Evolutionary conservation across 2,329 filamentous ascomycete genomes (phyloP).

Genomic region (Colletotrichum chrysophilum): DNA sequence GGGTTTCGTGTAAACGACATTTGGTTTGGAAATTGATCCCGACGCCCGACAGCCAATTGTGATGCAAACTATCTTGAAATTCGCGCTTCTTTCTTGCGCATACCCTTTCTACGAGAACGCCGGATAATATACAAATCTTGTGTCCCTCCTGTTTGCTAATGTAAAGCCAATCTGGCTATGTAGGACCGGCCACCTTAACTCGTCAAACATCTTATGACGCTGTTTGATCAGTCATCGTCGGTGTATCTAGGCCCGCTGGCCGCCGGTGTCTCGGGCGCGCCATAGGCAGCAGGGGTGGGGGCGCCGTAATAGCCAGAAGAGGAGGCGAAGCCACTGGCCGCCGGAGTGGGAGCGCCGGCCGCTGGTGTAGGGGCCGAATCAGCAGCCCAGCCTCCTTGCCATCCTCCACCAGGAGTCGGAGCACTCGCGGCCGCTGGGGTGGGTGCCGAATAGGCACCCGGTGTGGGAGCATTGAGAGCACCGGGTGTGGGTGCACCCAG

Average conservation of each 20-base stretch:
- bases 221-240: conserved; percentile 49
- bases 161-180: neutral
- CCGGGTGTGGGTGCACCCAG: conserved; percentile 65
- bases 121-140: conserved; percentile 18
- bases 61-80: neutral
- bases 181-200: neutral
- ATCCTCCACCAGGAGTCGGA: conserved; percentile 71
- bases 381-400: conserved; percentile 63
- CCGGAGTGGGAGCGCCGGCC: conserved; percentile 71
- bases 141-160: neutral
- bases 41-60: neutral
- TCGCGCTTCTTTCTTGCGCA: neutral
- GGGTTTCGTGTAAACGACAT: neutral
- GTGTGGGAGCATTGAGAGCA: conserved; percentile 72
- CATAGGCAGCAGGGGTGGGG: conserved; percentile 69
- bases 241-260: conserved; percentile 61
- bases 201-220: neutral
- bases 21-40: neutral
- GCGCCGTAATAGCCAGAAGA: conserved; percentile 59
- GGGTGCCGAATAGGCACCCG: conserved; percentile 69
- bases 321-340: conserved; percentile 59
- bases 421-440: conserved; percentile 67
- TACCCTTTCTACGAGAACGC: conserved; percentile 13
- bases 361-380: conserved; percentile 73
- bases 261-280: conserved; percentile 65